phyloP scores from a whole-genome alignment of 345 rosid genomes.

The Reutealis trisperma region DNA sequence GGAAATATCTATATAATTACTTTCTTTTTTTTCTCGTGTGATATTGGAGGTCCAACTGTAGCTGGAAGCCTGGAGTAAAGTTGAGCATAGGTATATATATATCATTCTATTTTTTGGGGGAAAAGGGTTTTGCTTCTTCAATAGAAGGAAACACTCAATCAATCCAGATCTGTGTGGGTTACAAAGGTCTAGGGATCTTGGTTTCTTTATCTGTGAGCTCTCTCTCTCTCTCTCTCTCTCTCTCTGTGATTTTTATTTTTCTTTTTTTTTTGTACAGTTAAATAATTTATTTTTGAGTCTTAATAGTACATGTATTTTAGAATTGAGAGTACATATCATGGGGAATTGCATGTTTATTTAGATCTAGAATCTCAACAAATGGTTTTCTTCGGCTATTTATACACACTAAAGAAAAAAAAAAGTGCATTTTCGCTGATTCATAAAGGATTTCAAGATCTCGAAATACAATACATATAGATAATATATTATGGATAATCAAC shows the following conservation, averaged over 20 bases:
- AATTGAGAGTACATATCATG: background rate
- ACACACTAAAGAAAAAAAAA: background rate
- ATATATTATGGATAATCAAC: background rate
- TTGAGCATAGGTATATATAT: background rate
- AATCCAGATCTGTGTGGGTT: constrained; percentile 36
- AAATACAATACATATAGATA: background rate
- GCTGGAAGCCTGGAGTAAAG: constrained; percentile 22
- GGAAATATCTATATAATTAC: constrained; percentile 6
- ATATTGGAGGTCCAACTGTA: constrained; percentile 14
- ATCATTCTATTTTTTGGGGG: background rate
- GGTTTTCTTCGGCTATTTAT: background rate
- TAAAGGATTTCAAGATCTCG: background rate
- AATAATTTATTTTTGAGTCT: constrained; percentile 1
- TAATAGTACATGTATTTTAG: background rate
- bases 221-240: constrained; percentile 11
- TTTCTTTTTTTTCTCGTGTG: constrained; percentile 10
- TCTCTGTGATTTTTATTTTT: background rate
- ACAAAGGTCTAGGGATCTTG: constrained; percentile 25
- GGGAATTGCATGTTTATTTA: background rate
- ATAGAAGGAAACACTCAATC: constrained; percentile 18
- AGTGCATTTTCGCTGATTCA: background rate
- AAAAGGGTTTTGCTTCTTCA: constrained; percentile 16
- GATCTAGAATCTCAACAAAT: constrained; percentile 9
- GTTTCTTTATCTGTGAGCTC: constrained; percentile 32
- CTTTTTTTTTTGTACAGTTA: background rate